phyloP scores from a whole-genome alignment of 345 rosid genomes.

The Pistacia integerrima region DNA sequence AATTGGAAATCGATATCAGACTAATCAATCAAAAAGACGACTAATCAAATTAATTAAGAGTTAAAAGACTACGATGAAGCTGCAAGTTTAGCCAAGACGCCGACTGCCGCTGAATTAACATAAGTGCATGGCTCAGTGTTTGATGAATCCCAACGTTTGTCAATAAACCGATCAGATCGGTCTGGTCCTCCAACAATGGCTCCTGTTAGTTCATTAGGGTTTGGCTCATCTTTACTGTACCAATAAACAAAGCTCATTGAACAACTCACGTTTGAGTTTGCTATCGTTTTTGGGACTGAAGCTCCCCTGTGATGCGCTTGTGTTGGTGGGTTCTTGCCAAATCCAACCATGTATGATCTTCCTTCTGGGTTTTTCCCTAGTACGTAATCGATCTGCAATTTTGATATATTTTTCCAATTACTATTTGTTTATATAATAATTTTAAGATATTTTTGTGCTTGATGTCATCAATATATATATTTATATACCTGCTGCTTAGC shows the following conservation, averaged over 20 bases:
- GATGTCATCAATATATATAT: no score
- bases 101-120: constrained; percentile 69
- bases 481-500: constrained; percentile 62
- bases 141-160: constrained; percentile 57
- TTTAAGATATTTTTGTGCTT: no score
- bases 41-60: no score
- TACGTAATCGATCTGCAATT: constrained; percentile 69
- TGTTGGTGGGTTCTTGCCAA: constrained; percentile 72
- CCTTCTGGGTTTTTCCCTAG: constrained; percentile 76
- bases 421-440: no score
- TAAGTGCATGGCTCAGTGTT: constrained; percentile 94
- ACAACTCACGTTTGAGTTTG: constrained; percentile 37
- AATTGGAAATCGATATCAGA: no score
- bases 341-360: constrained; percentile 90
- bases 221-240: constrained; percentile 49
- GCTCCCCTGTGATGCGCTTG: constrained; percentile 92
- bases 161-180: constrained; percentile 59
- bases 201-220: constrained; percentile 82
- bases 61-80: not conserved
- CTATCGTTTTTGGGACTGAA: constrained; percentile 43
- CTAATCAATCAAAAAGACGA: no score
- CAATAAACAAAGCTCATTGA: constrained; percentile 69
- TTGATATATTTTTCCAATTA: no score
- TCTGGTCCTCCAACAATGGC: constrained; percentile 95
- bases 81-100: constrained; percentile 77